Percentiles rank a stretch among this genome's conserved stretches.
Conservation (phyloP, 306 rosid genomes). For the Phaseolus lunatus region DNA sequence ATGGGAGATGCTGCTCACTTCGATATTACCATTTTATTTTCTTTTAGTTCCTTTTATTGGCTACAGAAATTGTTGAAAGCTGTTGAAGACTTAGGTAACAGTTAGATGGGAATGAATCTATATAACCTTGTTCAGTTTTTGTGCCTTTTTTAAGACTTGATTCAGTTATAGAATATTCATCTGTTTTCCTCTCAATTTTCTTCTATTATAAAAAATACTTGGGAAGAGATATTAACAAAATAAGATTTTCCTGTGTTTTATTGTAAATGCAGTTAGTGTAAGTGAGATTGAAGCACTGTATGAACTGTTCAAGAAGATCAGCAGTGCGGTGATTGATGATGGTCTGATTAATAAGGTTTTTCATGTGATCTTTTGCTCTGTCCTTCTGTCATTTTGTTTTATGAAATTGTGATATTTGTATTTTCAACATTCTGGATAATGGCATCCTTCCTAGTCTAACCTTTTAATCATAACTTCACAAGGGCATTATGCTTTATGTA, state of each 20-base stretch:
- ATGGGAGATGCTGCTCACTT: conserved; percentile 15
- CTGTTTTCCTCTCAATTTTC: conserved; percentile 38
- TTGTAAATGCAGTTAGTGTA: conserved; percentile 80
- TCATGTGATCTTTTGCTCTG: conserved; percentile 1
- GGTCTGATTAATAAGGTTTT: conserved; percentile 86
- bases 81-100: conserved; percentile 2
- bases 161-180: conserved; percentile 1
- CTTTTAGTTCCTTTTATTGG: background rate
- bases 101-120: background rate
- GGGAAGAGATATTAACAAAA: background rate
- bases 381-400: conserved; percentile 21
- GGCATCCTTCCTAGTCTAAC: conserved; percentile 24
- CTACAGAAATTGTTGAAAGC: conserved; percentile 14
- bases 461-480: background rate
- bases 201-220: background rate
- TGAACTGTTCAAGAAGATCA: conserved; percentile 87
- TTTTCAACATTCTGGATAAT: conserved; percentile 27
- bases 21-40: background rate
- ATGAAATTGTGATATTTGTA: conserved; percentile 2
- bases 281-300: conserved; percentile 94
- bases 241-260: conserved; percentile 17
- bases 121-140: background rate
- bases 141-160: conserved; percentile 29
- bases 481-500: conserved; percentile 3
- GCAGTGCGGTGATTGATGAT: conserved; percentile 93